These are phyloP conservation scores for Cystobasidiaceae sp. DNA, from an alignment of 1,284 basidiomycete species.

Conservation along the genomic window DNA sequence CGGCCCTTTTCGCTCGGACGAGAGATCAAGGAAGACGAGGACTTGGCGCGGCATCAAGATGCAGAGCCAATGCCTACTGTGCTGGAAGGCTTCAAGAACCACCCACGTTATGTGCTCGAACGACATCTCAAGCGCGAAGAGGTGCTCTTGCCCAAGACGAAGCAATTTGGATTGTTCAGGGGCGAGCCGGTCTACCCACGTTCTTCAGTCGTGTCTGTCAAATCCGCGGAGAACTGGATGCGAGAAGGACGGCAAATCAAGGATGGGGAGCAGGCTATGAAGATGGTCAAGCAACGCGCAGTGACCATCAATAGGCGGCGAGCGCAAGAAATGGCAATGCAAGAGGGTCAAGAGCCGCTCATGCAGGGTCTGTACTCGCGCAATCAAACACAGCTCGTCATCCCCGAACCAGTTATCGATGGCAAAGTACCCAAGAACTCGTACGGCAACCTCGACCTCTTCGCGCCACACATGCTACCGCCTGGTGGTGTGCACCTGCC, in stretches of 20 bases:
- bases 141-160: constrained; percentile 71
- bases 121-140: constrained; percentile 86
- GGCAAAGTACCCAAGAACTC: constrained; percentile 89
- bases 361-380: constrained; percentile 83
- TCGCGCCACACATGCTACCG: constrained; percentile 91
- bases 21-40: constrained; percentile 91
- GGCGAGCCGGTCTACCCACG: constrained; percentile 91
- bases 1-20: constrained; percentile 28
- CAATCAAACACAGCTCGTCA: constrained; percentile 77
- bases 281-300: constrained; percentile 79
- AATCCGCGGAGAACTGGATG: constrained; percentile 93
- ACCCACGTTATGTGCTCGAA: constrained; percentile 86
- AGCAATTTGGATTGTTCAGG: constrained; percentile 81
- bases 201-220: constrained; percentile 71
- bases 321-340: constrained; percentile 68
- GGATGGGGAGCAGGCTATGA: constrained; percentile 75
- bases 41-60: constrained; percentile 69
- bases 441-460: constrained; percentile 96
- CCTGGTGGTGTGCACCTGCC: constrained; percentile 79
- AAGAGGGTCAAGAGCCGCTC: constrained; percentile 57
- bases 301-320: constrained; percentile 76
- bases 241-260: constrained; percentile 71
- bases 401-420: constrained; percentile 71
- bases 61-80: constrained; percentile 93
- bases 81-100: constrained; percentile 88